phyloP scores from a whole-genome alignment of 73 alveolate species.

The Stentor roeselii region DNA sequence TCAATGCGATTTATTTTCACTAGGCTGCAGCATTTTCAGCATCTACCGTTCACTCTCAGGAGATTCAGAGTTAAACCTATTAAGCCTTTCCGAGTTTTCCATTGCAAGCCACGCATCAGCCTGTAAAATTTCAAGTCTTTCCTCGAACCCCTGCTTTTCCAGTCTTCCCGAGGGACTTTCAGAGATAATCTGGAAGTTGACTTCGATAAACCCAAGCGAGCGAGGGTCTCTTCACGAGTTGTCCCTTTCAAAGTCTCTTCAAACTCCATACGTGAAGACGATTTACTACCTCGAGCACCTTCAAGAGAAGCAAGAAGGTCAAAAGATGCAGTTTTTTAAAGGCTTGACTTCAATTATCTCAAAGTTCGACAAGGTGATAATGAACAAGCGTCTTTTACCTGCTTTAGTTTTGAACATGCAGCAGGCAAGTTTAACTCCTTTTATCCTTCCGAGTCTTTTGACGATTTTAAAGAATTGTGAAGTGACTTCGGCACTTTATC shows the following conservation, averaged over 20 bases:
- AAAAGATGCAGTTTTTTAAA: slow-evolving; percentile 76
- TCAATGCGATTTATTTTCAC: not conserved
- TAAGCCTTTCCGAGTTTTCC: slow-evolving; percentile 33
- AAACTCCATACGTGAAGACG: slow-evolving; percentile 81
- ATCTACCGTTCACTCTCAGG: not conserved
- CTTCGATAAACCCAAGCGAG: slow-evolving; percentile 46
- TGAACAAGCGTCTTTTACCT: slow-evolving; percentile 75
- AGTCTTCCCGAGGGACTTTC: slow-evolving; percentile 65
- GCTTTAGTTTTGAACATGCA: slow-evolving; percentile 64
- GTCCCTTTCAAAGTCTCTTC: slow-evolving; percentile 68
- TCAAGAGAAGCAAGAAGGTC: slow-evolving; percentile 68
- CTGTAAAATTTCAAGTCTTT: slow-evolving; percentile 10
- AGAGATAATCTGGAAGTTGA: slow-evolving; percentile 43
- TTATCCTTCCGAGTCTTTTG: slow-evolving; percentile 72
- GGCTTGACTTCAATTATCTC: slow-evolving; percentile 66
- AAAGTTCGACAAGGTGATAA: slow-evolving; percentile 73
- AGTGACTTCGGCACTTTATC: slow-evolving; percentile 43
- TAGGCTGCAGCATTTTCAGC: slow-evolving; percentile 13
- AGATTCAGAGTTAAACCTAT: not conserved
- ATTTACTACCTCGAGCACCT: slow-evolving; percentile 75
- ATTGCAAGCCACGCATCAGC: slow-evolving; percentile 48
- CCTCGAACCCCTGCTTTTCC: slow-evolving; percentile 28
- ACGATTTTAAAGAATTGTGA: slow-evolving; percentile 61
- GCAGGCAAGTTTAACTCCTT: slow-evolving; percentile 57
- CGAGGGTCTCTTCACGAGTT: slow-evolving; percentile 69